Evolutionary conservation across 306 rosid species (phyloP), one percentile per base, ranked within the genome.

Genomic region (Leucaena leucocephala): DNA sequence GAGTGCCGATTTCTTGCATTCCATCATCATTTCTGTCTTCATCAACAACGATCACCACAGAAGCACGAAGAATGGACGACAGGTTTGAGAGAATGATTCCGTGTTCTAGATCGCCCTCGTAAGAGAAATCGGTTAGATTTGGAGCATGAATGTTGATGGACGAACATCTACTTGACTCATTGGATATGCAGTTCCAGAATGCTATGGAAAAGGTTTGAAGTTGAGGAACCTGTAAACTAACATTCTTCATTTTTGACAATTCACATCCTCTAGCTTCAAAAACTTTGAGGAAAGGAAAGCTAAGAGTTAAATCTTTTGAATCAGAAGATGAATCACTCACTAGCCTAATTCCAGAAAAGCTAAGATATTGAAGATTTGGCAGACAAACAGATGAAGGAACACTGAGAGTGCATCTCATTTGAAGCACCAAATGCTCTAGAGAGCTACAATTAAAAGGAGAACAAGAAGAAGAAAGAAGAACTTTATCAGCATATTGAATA

Each of bases 201-300:
- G 75, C 46, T 6, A 85, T 61, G 4, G 79, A 76, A 63, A 82
- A 83, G 64, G 44, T 86, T 72, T 86, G 83, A 68, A 83, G 81
- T 17, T 77, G 21, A 39, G 89, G 89, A 43, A 64, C 85, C 65
- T 82, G 43, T 54, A 86, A 54, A 7, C 36, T 76, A 73, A 86
- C 68, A 4, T 80, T 65, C 49, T 86, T 76, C 64, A 14, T 86
- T 27, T 27, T 27, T 61, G 44, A 70, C 86, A 83, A 86, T 42
- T 80, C 83, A 69, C 89, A 86, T 4, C 78, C 78, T 80, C 83
- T 86, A 40, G 89, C 81, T 77, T 82, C 89, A 83, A 86, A 78
- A 22, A 68, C 85, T 86, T 77, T 77, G 19, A 86, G 89, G 34
- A 54, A 1, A 0, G 89, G 89, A 45, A 85, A 85, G 59, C 68